Percentiles rank a stretch among this genome's conserved stretches.
Conservation (phyloP, 805 yeast species). For the Wickerhamiella musiphila region DNA sequence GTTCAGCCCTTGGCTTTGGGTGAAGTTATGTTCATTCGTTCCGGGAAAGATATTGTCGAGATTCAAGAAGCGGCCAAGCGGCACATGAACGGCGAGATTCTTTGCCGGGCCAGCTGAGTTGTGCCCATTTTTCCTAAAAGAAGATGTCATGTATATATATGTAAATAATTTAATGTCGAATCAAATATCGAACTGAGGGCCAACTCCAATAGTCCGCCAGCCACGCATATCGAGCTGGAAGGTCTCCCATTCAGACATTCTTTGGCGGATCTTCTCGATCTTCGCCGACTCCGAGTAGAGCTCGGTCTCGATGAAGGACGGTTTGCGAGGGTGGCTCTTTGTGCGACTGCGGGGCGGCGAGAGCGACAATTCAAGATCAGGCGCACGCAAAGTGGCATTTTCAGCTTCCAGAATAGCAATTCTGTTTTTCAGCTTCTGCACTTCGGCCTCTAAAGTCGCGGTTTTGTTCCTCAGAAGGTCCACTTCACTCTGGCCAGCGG, state of each 20-base stretch:
- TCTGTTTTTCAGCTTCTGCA: slow-evolving; percentile 23
- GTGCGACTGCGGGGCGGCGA: slow-evolving; percentile 9
- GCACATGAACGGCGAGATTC: slow-evolving; percentile 54
- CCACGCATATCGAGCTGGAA: slow-evolving; percentile 77
- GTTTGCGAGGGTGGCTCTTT: background rate
- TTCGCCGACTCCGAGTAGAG: slow-evolving; percentile 34
- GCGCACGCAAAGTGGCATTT: slow-evolving; percentile 8
- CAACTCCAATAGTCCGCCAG: slow-evolving; percentile 61
- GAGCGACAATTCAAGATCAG: slow-evolving; percentile 13
- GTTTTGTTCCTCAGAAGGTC: slow-evolving; percentile 22
- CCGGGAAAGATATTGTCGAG: slow-evolving; percentile 42
- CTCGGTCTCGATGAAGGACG: slow-evolving; percentile 22
- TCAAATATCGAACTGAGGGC: slow-evolving; percentile 34
- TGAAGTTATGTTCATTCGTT: slow-evolving; percentile 59
- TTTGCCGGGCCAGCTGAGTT: slow-evolving; percentile 39
- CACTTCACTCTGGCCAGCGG: slow-evolving; percentile 3
- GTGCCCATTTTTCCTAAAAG: background rate
- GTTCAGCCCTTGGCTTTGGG: slow-evolving; percentile 78
- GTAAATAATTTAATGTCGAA: background rate
- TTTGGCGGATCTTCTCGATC: slow-evolving; percentile 28
- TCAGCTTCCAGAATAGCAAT: slow-evolving; percentile 17
- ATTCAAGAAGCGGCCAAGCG: slow-evolving; percentile 73
- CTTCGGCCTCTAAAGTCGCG: slow-evolving; percentile 19
- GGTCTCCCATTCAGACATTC: slow-evolving; percentile 54
- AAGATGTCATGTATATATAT: background rate